phyloP scores from a whole-genome alignment of 306 rosid species.

The Acacia crassicarpa region DNA sequence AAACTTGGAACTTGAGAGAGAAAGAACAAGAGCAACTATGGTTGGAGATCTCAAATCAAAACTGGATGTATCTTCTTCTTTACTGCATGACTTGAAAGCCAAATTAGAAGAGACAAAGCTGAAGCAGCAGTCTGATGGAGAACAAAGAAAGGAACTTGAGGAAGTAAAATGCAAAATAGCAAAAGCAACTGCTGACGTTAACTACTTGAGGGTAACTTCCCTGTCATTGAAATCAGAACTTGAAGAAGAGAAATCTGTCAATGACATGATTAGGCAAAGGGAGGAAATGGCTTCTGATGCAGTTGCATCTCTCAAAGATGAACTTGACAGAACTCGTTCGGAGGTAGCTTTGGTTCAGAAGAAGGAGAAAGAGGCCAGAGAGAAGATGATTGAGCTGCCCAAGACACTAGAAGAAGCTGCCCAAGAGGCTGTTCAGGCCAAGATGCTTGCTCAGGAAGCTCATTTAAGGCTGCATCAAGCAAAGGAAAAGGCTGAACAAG shows the following conservation, averaged over 20 bases:
- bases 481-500: conserved; percentile 65
- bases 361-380: conserved; percentile 63
- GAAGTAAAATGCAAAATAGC: conserved; percentile 35
- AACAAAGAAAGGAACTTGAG: conserved; percentile 43
- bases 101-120: background rate
- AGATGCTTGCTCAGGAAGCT: conserved; percentile 47
- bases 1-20: background rate
- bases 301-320: conserved; percentile 64
- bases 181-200: conserved; percentile 53
- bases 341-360: conserved; percentile 60
- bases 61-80: background rate
- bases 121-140: background rate
- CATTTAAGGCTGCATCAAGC: conserved; percentile 51
- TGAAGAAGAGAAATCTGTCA: conserved; percentile 57
- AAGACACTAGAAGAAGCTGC: conserved; percentile 58
- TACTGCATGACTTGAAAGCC: conserved; percentile 13
- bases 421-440: conserved; percentile 61
- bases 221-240: conserved; percentile 52
- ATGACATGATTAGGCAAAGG: conserved; percentile 49
- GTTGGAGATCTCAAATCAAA: background rate
- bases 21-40: conserved; percentile 22
- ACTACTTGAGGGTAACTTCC: conserved; percentile 56
- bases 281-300: conserved; percentile 69
- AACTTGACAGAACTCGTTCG: conserved; percentile 47
- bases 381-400: conserved; percentile 54